These are phyloP conservation scores for Talaromyces sp. DNA, from an alignment of 2,329 filamentous ascomycete species.

Conservation along the genomic window DNA sequence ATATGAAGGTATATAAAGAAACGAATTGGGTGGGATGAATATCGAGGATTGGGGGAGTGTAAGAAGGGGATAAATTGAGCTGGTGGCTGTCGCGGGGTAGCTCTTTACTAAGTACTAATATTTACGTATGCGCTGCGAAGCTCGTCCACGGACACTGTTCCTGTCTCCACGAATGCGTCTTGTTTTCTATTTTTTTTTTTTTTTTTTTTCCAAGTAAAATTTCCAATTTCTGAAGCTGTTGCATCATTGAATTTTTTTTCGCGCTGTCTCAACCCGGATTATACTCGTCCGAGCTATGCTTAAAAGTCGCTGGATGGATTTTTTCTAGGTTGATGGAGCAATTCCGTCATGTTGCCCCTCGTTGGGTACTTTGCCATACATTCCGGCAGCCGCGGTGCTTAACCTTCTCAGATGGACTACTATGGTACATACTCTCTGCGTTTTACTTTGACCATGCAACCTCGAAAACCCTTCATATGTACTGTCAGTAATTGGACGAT, in stretches of 20 bases:
- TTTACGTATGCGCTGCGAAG: neutral
- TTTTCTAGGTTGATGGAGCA: constrained; percentile 8
- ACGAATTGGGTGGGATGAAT: neutral
- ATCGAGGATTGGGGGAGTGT: neutral
- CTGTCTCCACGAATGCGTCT: neutral
- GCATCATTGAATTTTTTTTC: constrained; percentile 2
- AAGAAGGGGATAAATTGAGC: neutral
- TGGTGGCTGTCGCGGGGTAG: constrained; percentile 2
- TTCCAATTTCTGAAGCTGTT: neutral
- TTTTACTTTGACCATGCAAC: neutral
- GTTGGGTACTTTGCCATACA: neutral
- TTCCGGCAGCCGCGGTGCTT: neutral
- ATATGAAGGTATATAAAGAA: neutral
- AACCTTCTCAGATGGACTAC: neutral
- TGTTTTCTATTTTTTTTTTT: neutral
- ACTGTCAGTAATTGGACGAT: neutral
- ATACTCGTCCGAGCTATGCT: neutral
- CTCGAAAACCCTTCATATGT: neutral
- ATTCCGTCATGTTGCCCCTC: constrained; percentile 17
- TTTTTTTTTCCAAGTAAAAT: neutral
- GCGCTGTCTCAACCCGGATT: neutral
- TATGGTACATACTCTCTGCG: neutral
- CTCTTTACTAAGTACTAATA: neutral
- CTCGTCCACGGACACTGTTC: neutral
- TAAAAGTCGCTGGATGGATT: neutral